A percentile compares a stretch with the other conserved stretches of the same genome.
phyloP scores from a whole-genome alignment of 139 green algal genomes.

The Pleodorina starrii region DNA sequence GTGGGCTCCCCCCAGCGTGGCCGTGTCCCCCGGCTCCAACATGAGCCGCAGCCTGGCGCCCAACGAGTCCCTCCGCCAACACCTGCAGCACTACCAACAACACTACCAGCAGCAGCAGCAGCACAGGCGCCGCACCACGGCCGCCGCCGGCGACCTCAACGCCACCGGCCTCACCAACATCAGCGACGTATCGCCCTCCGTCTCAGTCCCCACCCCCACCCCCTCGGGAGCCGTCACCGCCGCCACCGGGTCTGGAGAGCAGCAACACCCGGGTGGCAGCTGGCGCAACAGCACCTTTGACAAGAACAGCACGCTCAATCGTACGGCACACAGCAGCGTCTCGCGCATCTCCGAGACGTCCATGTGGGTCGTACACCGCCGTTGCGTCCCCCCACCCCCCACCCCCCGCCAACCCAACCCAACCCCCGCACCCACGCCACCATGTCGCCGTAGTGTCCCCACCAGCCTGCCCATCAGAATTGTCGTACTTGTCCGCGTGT shows the following conservation, averaged over 20 bases:
- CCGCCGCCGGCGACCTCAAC: conserved; percentile 2
- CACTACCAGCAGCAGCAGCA: too few relatives aligned
- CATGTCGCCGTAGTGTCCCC: too few relatives aligned
- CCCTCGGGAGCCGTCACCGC: neutral
- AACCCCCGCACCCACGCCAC: too few relatives aligned
- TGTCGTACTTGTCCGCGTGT: too few relatives aligned
- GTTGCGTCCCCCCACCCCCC: neutral
- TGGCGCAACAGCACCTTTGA: neutral
- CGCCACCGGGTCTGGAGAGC: too few relatives aligned
- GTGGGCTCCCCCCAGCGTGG: conserved; percentile 26
- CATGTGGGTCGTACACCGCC: neutral
- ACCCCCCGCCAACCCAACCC: neutral
- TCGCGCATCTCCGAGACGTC: conserved; percentile 37
- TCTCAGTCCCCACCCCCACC: neutral
- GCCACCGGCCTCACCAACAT: neutral
- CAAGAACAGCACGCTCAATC: conserved; percentile 28
- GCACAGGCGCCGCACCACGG: too few relatives aligned
- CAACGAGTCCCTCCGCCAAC: neutral
- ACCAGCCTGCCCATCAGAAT: too few relatives aligned
- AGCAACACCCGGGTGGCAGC: neutral
- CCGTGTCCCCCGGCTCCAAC: conserved; percentile 31
- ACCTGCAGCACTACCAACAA: neutral
- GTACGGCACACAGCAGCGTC: neutral
- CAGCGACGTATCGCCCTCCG: too few relatives aligned
- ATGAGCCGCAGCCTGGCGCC: conserved; percentile 7